Percentiles rank a stretch among this genome's conserved stretches.
phyloP scores from a whole-genome alignment of 169 alveolate species.

The Plasmodium reichenowi region DNA sequence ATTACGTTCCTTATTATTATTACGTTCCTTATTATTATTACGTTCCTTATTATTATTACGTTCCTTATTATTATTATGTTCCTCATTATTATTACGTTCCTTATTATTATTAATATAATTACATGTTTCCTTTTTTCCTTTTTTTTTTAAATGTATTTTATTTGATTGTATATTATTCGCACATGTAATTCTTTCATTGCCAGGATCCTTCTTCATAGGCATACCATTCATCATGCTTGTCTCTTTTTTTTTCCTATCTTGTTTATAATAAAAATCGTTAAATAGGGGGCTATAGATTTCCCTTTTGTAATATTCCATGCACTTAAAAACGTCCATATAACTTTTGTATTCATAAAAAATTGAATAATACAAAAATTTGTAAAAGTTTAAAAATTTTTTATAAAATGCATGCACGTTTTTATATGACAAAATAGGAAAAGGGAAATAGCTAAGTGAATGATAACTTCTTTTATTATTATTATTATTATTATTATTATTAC shows the following conservation, averaged over 20 bases:
- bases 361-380: conserved; percentile 17
- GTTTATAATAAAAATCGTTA: conserved; percentile 11
- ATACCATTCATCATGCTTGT: no score
- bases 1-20: neutral
- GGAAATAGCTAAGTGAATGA: conserved; percentile 32
- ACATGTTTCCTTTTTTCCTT: no score
- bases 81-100: neutral
- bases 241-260: neutral
- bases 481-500: no score
- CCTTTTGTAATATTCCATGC: conserved; percentile 45
- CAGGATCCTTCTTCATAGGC: no score
- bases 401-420: conserved; percentile 42
- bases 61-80: no score
- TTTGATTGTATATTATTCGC: no score
- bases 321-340: conserved; percentile 41
- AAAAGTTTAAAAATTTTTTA: conserved; percentile 21
- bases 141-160: no score
- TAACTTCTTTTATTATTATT: conserved; percentile 1
- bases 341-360: conserved; percentile 40
- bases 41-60: neutral
- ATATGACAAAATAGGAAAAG: conserved; percentile 48
- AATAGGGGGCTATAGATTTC: conserved; percentile 30
- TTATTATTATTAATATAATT: no score
- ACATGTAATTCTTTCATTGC: no score
- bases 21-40: no score